Evolutionary conservation across 441 rosid genomes (phyloP).

Genomic region (Monsonia emarginata): DNA sequence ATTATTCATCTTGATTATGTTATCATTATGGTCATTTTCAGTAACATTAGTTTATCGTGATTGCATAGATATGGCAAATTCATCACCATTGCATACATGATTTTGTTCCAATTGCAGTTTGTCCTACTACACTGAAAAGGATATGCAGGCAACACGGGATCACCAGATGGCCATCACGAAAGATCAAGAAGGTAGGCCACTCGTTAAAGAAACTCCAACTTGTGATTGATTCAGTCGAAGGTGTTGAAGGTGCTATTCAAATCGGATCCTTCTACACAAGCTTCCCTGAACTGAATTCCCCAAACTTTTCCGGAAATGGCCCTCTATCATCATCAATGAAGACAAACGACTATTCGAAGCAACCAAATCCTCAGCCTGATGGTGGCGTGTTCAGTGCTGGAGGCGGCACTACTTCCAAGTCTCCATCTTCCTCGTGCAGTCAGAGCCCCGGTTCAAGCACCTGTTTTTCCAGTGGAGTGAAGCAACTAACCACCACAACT

Average conservation of each 20-base stretch:
- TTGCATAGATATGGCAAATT: background rate
- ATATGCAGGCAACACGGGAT: slow-evolving; percentile 92
- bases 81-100: slow-evolving; percentile 1
- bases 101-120: slow-evolving; percentile 44
- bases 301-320: slow-evolving; percentile 30
- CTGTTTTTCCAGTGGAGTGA: slow-evolving; percentile 43
- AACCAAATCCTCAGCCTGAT: slow-evolving; percentile 28
- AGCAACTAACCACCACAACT: slow-evolving; percentile 22
- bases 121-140: slow-evolving; percentile 83
- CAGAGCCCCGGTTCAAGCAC: slow-evolving; percentile 62
- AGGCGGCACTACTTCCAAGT: slow-evolving; percentile 33
- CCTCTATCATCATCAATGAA: slow-evolving; percentile 26
- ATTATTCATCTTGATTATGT: too few species aligned
- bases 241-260: slow-evolving; percentile 55
- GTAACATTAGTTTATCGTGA: background rate
- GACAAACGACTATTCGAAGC: slow-evolving; percentile 19
- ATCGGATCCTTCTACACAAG: slow-evolving; percentile 63
- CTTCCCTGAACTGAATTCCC: slow-evolving; percentile 63
- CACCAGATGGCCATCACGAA: slow-evolving; percentile 79
- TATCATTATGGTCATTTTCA: too few species aligned
- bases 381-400: slow-evolving; percentile 24
- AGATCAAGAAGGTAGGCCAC: slow-evolving; percentile 84
- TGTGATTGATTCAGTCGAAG: slow-evolving; percentile 71
- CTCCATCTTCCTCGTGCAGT: slow-evolving; percentile 54
- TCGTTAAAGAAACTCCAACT: slow-evolving; percentile 69